A percentile compares a stretch with the other conserved stretches of the same genome.
phyloP scores from a whole-genome alignment of 2,329 filamentous ascomycete species.

The Clonostachys rosea region DNA sequence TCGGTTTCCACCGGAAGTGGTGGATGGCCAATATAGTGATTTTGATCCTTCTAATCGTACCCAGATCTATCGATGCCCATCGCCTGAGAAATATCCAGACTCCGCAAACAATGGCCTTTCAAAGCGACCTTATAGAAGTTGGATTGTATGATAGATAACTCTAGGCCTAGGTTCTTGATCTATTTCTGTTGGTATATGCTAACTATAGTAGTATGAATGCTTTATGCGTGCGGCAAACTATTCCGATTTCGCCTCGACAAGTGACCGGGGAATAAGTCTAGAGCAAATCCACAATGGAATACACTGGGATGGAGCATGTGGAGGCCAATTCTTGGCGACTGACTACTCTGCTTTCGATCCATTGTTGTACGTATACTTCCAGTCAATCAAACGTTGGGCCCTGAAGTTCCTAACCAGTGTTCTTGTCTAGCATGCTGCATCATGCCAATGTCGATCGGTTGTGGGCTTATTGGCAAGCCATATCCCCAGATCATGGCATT shows the following conservation, averaged over 20 bases:
- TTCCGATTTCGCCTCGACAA: slow-evolving; percentile 24
- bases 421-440: slow-evolving; percentile 30
- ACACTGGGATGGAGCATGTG: slow-evolving; percentile 33
- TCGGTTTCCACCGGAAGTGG: slow-evolving; percentile 34
- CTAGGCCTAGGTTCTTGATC: background rate
- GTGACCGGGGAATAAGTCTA: slow-evolving; percentile 28
- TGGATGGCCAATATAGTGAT: slow-evolving; percentile 28
- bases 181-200: slow-evolving; percentile 1
- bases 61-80: slow-evolving; percentile 33
- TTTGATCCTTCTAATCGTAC: slow-evolving; percentile 17
- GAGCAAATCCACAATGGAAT: slow-evolving; percentile 37
- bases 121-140: slow-evolving; percentile 26
- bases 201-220: slow-evolving; percentile 29
- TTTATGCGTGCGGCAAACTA: slow-evolving; percentile 29
- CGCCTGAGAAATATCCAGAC: slow-evolving; percentile 28
- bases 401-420: background rate
- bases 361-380: slow-evolving; percentile 28
- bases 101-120: slow-evolving; percentile 28
- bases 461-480: slow-evolving; percentile 50
- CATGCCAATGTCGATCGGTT: slow-evolving; percentile 60
- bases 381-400: background rate
- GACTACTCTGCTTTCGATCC: slow-evolving; percentile 39
- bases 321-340: slow-evolving; percentile 31
- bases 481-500: slow-evolving; percentile 26
- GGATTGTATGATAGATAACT: slow-evolving; percentile 26